phyloP scores from a whole-genome alignment of 306 rosid species.

The Prinsepia uniflora region DNA sequence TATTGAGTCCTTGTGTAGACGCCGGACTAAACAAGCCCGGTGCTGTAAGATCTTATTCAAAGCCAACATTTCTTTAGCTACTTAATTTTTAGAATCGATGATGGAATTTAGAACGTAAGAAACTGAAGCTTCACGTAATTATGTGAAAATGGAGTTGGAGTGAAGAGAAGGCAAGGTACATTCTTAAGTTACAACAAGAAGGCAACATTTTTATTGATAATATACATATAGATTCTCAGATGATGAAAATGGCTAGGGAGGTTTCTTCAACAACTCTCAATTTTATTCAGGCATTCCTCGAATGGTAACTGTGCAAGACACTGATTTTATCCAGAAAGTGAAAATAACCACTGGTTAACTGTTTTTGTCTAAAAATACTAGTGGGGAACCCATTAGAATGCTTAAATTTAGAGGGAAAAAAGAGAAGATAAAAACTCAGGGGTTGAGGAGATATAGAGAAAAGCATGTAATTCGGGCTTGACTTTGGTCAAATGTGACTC shows the following conservation, averaged over 20 bases:
- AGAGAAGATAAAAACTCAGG: not conserved
- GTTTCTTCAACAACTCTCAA: constrained; percentile 39
- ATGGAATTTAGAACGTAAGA: no score
- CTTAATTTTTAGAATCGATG: no score
- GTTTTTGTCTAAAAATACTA: constrained; percentile 5
- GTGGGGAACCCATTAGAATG: constrained; percentile 1
- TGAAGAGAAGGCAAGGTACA: constrained; percentile 34
- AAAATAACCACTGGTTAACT: constrained; percentile 19
- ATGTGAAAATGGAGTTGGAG: constrained; percentile 34
- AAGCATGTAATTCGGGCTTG: not conserved
- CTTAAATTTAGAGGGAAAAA: not conserved
- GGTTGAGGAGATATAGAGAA: constrained; percentile 12
- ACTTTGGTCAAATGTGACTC: constrained; percentile 5
- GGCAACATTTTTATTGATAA: constrained; percentile 25
- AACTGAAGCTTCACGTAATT: constrained; percentile 18
- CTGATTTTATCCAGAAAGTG: constrained; percentile 22
- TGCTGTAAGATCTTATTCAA: constrained; percentile 30
- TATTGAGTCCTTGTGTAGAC: constrained; percentile 35
- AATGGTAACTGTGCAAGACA: constrained; percentile 21
- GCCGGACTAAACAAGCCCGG: constrained; percentile 32
- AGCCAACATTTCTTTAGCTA: constrained; percentile 28
- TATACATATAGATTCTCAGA: not conserved
- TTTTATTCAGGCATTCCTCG: not conserved
- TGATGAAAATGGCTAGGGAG: constrained; percentile 30
- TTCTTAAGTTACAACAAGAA: constrained; percentile 7